Evolutionary conservation across 352 stramenopile genomes (phyloP).

Genomic region (Peronospora farinosa): DNA sequence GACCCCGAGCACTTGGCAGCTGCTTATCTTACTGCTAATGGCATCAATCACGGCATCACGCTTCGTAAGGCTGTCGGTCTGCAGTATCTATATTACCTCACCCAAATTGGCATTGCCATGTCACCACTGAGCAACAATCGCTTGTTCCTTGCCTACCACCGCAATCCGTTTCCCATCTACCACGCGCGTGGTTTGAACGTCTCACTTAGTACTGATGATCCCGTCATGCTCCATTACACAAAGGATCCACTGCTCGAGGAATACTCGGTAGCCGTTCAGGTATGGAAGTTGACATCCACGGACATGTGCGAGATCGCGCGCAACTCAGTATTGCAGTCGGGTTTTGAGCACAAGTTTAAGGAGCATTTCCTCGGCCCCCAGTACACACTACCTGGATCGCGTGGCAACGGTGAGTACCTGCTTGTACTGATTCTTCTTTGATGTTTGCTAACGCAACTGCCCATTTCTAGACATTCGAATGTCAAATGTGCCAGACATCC

Average conservation of each 20-base stretch:
- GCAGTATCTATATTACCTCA: conserved; percentile 99
- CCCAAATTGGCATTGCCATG: conserved; percentile 93
- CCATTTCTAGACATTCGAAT: conserved; percentile 85
- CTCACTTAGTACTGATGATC: conserved; percentile 97
- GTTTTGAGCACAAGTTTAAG: conserved; percentile 97
- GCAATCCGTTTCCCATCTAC: conserved; percentile 93
- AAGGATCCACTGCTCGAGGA: conserved; percentile 97
- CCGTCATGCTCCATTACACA: conserved; percentile 97
- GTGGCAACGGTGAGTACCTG: conserved; percentile 60
- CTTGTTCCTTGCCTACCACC: conserved; percentile 93
- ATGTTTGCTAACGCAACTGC: conserved; percentile 7
- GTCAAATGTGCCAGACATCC: conserved; percentile 92
- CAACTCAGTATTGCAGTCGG: conserved; percentile 97
- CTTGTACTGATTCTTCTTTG: conserved; percentile 1
- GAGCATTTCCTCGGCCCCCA: conserved; percentile 93
- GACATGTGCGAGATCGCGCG: conserved; percentile 98
- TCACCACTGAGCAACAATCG: conserved; percentile 93
- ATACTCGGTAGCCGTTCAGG: conserved; percentile 89
- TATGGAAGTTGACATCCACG: conserved; percentile 93
- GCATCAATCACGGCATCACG: conserved; percentile 99
- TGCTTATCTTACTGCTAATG: conserved; percentile 84
- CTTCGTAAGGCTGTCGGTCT: conserved; percentile 93
- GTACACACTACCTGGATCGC: conserved; percentile 72
- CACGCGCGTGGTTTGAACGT: conserved; percentile 96
- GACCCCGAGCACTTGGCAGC: conserved; percentile 94